Base-by-base conservation (phyloP, 1,284 basidiomycete genomes). In the Cryptococcus depauperatus region DNA sequence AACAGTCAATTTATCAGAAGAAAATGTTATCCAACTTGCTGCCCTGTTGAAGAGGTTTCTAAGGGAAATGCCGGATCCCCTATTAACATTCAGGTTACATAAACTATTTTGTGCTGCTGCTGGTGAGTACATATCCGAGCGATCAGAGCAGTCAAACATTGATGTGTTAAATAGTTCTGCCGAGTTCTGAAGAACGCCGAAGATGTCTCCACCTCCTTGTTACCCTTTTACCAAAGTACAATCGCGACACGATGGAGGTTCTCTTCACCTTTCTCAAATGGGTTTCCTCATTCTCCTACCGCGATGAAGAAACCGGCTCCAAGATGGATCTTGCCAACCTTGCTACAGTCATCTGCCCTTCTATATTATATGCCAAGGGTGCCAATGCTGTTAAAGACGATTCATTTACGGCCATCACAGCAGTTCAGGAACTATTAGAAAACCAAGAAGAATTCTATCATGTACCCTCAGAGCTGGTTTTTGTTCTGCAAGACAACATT, bases 241-340 rank as follows among this genome's bases (percentile, higher is more conserved):
- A 99, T 66, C 82, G 95, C 51, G 95, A 99, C 69, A 96, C 92
- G 22, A 82, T 96, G 80, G 93, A 99, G 71, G 90, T 96, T 38
- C 74, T 99, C 35, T 97, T 96, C 64, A 91, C 96, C 16, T 99
- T 99, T 74, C 77, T 99, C 57, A 93, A 95, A 70, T 99, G 95
- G 95, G 93, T 99, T 2, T 93, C 93, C 5, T 93, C 90, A 4
- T 99, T 99, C 69, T 91, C 93, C 37, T 92, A 98, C 71, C 81
- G 95, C 72, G 93, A 98, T 65, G 92, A 93, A 62, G 90, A 93
- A 68, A 97, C 93, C 0, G 93, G 93, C 30, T 92, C 87, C 74
- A 93, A 93, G 74, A 99, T 99, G 93, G 93, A 99, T 70, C 75
- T 97, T 41, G 79, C 79, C 28, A 99, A 99, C 66, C 76, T 99